phyloP scores from a whole-genome alignment of 1,284 basidiomycete genomes.

The Taiwanofungus camphoratus region DNA sequence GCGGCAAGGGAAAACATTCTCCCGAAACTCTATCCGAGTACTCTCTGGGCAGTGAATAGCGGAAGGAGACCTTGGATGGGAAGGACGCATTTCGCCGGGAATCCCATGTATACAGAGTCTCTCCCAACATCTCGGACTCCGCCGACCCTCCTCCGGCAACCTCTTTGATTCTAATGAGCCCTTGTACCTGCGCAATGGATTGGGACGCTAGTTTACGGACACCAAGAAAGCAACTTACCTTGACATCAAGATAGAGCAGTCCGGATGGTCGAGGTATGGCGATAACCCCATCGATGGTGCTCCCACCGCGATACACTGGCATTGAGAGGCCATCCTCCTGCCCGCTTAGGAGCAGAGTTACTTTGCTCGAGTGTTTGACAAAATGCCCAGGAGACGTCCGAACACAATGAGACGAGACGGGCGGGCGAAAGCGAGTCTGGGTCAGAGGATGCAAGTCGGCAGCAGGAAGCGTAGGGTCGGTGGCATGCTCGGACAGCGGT shows the following conservation, averaged over 20 bases:
- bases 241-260: slow-evolving; percentile 21
- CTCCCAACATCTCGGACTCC: slow-evolving; percentile 16
- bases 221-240: slow-evolving; percentile 14
- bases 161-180: slow-evolving; percentile 20
- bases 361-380: slow-evolving; percentile 24
- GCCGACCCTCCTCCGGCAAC: slow-evolving; percentile 20
- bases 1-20: slow-evolving; percentile 43
- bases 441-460: slow-evolving; percentile 2
- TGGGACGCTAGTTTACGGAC: neutral
- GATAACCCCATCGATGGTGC: slow-evolving; percentile 22
- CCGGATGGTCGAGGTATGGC: slow-evolving; percentile 21
- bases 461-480: neutral
- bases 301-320: slow-evolving; percentile 21
- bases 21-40: slow-evolving; percentile 16
- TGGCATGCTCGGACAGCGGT: slow-evolving; percentile 1
- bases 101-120: slow-evolving; percentile 23
- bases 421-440: too few species aligned
- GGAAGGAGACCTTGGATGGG: slow-evolving; percentile 23
- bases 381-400: slow-evolving; percentile 1
- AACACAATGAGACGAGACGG: too few species aligned
- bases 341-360: slow-evolving; percentile 23
- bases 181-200: slow-evolving; percentile 18
- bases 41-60: slow-evolving; percentile 22
- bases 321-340: slow-evolving; percentile 19
- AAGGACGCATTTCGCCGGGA: slow-evolving; percentile 17